Conservation (phyloP, 352 stramenopile genomes). For the Phytophthora sojae region DNA sequence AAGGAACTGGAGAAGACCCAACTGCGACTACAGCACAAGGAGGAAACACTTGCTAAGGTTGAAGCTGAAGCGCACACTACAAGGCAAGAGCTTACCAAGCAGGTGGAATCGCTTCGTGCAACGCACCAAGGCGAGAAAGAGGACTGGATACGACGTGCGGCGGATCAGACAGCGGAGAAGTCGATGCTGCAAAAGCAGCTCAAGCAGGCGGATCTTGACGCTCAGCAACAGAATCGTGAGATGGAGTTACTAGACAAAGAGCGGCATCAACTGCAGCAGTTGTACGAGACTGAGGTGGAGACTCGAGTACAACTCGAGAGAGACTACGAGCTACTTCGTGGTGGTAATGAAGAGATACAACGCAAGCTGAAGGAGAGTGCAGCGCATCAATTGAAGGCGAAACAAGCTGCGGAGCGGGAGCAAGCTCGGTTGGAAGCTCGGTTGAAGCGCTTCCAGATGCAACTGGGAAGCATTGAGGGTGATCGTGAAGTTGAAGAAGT, state of each 20-base stretch:
- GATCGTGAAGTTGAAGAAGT: constrained; percentile 63
- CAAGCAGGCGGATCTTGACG: constrained; percentile 43
- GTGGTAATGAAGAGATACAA: constrained; percentile 39
- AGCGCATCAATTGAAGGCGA: constrained; percentile 20
- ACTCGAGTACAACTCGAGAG: constrained; percentile 28
- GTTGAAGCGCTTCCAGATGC: constrained; percentile 61
- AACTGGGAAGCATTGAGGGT: constrained; percentile 58
- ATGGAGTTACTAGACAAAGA: constrained; percentile 61
- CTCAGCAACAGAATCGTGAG: constrained; percentile 39
- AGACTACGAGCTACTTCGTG: constrained; percentile 37
- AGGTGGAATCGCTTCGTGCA: constrained; percentile 46
- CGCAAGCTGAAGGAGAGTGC: constrained; percentile 23
- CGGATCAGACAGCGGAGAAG: constrained; percentile 70
- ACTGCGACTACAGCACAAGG: constrained; percentile 58
- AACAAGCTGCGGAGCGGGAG: constrained; percentile 44
- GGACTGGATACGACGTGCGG: constrained; percentile 67
- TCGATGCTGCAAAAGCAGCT: constrained; percentile 60
- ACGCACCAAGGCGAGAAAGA: constrained; percentile 61
- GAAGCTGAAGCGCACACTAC: constrained; percentile 38
- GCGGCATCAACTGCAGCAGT: constrained; percentile 45
- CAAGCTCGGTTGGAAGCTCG: constrained; percentile 45
- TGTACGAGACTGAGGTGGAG: constrained; percentile 42
- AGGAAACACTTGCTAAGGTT: constrained; percentile 42
- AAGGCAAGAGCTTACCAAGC: constrained; percentile 45
- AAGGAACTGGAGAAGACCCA: constrained; percentile 67